Conservation (phyloP, 2,329 filamentous ascomycete species). For the Cladosporium austrohemisphaericum region DNA sequence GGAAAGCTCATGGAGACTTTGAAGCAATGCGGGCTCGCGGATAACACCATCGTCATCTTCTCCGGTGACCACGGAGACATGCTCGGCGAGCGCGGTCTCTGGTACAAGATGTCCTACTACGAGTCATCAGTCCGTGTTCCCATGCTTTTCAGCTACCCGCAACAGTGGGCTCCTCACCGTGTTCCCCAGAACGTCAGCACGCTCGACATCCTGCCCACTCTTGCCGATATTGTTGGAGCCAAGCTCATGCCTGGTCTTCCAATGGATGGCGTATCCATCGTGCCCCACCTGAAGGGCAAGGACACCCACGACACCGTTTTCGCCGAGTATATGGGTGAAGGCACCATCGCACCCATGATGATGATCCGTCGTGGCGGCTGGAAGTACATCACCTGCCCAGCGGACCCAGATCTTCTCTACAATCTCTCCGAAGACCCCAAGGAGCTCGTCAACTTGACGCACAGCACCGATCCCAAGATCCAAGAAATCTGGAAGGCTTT, state of each 20-base stretch:
- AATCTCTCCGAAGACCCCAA: slow-evolving; percentile 71
- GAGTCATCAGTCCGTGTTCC: slow-evolving; percentile 88
- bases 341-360: slow-evolving; percentile 81
- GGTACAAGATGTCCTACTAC: slow-evolving; percentile 98
- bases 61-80: slow-evolving; percentile 94
- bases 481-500: slow-evolving; percentile 56
- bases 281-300: slow-evolving; percentile 71
- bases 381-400: slow-evolving; percentile 87
- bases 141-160: slow-evolving; percentile 77
- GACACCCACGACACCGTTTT: slow-evolving; percentile 78
- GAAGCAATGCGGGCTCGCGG: slow-evolving; percentile 72
- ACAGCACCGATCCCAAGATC: slow-evolving; percentile 36
- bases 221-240: slow-evolving; percentile 76
- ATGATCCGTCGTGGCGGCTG: slow-evolving; percentile 88
- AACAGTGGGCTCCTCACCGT: slow-evolving; percentile 68
- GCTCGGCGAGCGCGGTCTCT: slow-evolving; percentile 85
- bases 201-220: slow-evolving; percentile 82
- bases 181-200: slow-evolving; percentile 85
- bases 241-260: slow-evolving; percentile 68
- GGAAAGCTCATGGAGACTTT: slow-evolving; percentile 75
- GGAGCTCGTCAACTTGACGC: slow-evolving; percentile 69
- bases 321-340: slow-evolving; percentile 92
- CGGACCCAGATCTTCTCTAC: slow-evolving; percentile 79
- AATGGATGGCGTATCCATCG: slow-evolving; percentile 77
- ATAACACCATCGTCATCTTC: slow-evolving; percentile 89